These are phyloP conservation scores for Auriculariales sp. DNA, from an alignment of 768 basidiomycete genomes.

Conservation along the genomic window DNA sequence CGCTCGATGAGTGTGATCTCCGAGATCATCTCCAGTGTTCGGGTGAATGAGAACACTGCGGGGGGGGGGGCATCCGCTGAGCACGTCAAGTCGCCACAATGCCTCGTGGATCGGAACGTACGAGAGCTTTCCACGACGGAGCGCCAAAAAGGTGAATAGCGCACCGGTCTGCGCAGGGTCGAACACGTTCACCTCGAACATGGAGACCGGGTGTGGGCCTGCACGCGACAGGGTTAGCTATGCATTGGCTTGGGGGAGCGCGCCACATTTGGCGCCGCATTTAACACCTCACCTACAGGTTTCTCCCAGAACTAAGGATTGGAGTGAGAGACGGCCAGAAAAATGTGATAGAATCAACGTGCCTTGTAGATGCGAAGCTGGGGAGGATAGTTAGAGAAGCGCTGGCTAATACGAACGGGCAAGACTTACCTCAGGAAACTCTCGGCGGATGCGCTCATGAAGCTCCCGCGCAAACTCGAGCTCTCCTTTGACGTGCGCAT, in stretches of 20 bases:
- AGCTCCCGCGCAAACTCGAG: slow-evolving; percentile 35
- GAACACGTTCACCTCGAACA: slow-evolving; percentile 61
- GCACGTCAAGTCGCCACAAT: slow-evolving; percentile 1
- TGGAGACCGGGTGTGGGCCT: slow-evolving; percentile 55
- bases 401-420: neutral
- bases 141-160: slow-evolving; percentile 51
- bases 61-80: neutral
- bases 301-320: slow-evolving; percentile 45
- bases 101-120: slow-evolving; percentile 20
- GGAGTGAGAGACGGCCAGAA: neutral
- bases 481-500: slow-evolving; percentile 28
- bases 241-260: neutral
- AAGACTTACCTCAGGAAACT: slow-evolving; percentile 48
- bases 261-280: neutral
- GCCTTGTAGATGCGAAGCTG: slow-evolving; percentile 42
- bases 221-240: neutral
- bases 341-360: neutral
- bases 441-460: slow-evolving; percentile 41
- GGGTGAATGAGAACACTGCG: slow-evolving; percentile 55
- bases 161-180: slow-evolving; percentile 55
- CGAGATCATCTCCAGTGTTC: slow-evolving; percentile 40
- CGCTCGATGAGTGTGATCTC: slow-evolving; percentile 47
- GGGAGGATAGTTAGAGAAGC: neutral
- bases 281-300: slow-evolving; percentile 33
- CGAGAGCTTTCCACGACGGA: slow-evolving; percentile 60